A percentile compares a stretch with the other conserved stretches of the same genome.
phyloP scores from a whole-genome alignment of 2,329 filamentous ascomycete genomes.

The Tympanopsis confertula region DNA sequence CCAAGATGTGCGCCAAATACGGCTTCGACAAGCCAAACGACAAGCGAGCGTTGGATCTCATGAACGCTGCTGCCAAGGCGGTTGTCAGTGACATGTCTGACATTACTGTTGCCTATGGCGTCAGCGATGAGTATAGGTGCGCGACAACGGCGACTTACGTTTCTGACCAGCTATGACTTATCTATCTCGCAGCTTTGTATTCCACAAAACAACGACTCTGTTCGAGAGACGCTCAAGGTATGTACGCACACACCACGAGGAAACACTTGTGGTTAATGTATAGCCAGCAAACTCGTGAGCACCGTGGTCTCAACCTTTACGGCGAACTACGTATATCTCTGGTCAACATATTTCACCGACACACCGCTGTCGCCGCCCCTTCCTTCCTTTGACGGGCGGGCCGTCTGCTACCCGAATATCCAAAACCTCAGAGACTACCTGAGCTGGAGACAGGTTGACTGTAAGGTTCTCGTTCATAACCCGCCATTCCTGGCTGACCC shows the following conservation, averaged over 20 bases:
- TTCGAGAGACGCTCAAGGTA: slow-evolving; percentile 78
- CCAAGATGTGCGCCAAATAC: slow-evolving; percentile 76
- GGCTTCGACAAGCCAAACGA: slow-evolving; percentile 89
- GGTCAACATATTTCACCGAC: slow-evolving; percentile 67
- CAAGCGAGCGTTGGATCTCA: slow-evolving; percentile 71
- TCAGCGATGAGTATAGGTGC: slow-evolving; percentile 86
- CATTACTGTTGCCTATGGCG: slow-evolving; percentile 77
- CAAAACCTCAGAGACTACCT: slow-evolving; percentile 85
- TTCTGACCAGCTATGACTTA: slow-evolving; percentile 4
- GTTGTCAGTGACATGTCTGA: slow-evolving; percentile 78
- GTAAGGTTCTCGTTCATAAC: slow-evolving; percentile 34
- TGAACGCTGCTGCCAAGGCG: slow-evolving; percentile 83
- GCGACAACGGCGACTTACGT: neutral
- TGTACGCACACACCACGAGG: slow-evolving; percentile 1
- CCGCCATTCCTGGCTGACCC: neutral
- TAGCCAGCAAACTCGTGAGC: slow-evolving; percentile 69
- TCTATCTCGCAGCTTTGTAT: slow-evolving; percentile 56
- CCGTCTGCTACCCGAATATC: slow-evolving; percentile 76
- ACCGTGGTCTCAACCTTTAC: slow-evolving; percentile 91
- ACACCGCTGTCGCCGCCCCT: slow-evolving; percentile 59
- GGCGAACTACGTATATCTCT: slow-evolving; percentile 74
- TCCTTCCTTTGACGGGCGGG: slow-evolving; percentile 85
- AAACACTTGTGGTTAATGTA: slow-evolving; percentile 2
- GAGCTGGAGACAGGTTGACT: slow-evolving; percentile 94
- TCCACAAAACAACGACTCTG: slow-evolving; percentile 69